These are phyloP conservation scores for Leccinum sublutescens DNA, from an alignment of 768 basidiomycete species.

Conservation along the genomic window DNA sequence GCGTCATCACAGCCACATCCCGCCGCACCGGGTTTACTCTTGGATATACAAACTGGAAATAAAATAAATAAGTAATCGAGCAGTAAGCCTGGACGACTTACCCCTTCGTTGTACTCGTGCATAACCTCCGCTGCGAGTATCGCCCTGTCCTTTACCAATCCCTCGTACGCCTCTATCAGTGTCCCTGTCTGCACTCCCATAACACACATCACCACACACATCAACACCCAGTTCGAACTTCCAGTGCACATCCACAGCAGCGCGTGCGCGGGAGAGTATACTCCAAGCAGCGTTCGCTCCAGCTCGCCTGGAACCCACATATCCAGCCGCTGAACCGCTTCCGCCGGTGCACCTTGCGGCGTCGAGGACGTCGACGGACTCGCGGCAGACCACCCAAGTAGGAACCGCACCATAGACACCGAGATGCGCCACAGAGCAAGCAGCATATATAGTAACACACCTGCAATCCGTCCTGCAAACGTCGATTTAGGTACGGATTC, in stretches of 20 bases:
- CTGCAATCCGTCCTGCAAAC: conserved; percentile 37
- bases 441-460: conserved; percentile 35
- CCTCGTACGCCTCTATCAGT: conserved; percentile 45
- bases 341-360: conserved; percentile 37
- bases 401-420: conserved; percentile 60
- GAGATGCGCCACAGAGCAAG: conserved; percentile 49
- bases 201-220: conserved; percentile 64
- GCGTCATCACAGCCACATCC: conserved; percentile 84
- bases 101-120: conserved; percentile 80
- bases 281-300: conserved; percentile 64
- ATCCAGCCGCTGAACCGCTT: conserved; percentile 71
- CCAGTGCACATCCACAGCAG: conserved; percentile 71
- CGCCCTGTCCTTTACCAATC: conserved; percentile 69
- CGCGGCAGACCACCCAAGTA: conserved; percentile 58
- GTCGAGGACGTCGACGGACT: conserved; percentile 35
- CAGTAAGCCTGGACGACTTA: conserved; percentile 34
- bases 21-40: conserved; percentile 70
- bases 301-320: conserved; percentile 76
- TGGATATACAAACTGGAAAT: conserved; percentile 78
- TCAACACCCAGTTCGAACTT: conserved; percentile 74
- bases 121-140: conserved; percentile 78
- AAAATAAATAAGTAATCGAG: not conserved
- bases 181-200: conserved; percentile 61
- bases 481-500: conserved; percentile 46
- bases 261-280: conserved; percentile 79